These are phyloP conservation scores for Puccinia coronata DNA, from an alignment of 1,284 basidiomycete species.

Conservation along the genomic window DNA sequence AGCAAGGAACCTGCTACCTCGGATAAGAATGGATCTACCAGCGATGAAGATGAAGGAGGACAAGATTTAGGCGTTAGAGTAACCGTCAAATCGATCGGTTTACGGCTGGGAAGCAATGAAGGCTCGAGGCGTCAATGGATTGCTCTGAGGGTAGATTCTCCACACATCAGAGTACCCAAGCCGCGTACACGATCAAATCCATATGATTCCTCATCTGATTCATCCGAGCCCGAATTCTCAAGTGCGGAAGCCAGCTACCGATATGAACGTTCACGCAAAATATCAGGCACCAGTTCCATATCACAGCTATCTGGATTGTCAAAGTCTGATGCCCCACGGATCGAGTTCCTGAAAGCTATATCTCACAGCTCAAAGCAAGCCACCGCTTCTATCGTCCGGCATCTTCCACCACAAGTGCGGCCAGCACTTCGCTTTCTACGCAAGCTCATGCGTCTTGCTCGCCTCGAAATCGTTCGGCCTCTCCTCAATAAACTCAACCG, in stretches of 20 bases:
- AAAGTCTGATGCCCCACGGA: not conserved
- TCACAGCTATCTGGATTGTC: constrained; percentile 20
- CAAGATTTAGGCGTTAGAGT: constrained; percentile 16
- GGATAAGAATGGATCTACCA: not conserved
- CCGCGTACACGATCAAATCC: constrained; percentile 10
- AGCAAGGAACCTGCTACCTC: constrained; percentile 19
- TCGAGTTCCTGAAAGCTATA: not conserved
- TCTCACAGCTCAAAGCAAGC: not conserved
- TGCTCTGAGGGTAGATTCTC: constrained; percentile 29
- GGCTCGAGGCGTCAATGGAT: constrained; percentile 48
- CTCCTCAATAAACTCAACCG: constrained; percentile 36
- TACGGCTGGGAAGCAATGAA: constrained; percentile 42
- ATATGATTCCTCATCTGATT: constrained; percentile 21
- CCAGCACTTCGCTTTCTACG: constrained; percentile 26
- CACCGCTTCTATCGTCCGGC: not conserved
- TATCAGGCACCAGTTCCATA: constrained; percentile 14
- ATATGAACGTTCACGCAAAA: constrained; percentile 23
- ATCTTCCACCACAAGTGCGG: constrained; percentile 34
- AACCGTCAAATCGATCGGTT: constrained; percentile 18
- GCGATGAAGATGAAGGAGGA: constrained; percentile 9
- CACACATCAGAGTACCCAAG: constrained; percentile 43
- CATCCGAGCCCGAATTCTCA: constrained; percentile 27
- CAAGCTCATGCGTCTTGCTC: constrained; percentile 27
- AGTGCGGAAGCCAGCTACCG: constrained; percentile 31
- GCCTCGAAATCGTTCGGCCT: constrained; percentile 40